Conservation (phyloP, 148 eudicot genomes). For the Fagopyrum homotropicum region DNA sequence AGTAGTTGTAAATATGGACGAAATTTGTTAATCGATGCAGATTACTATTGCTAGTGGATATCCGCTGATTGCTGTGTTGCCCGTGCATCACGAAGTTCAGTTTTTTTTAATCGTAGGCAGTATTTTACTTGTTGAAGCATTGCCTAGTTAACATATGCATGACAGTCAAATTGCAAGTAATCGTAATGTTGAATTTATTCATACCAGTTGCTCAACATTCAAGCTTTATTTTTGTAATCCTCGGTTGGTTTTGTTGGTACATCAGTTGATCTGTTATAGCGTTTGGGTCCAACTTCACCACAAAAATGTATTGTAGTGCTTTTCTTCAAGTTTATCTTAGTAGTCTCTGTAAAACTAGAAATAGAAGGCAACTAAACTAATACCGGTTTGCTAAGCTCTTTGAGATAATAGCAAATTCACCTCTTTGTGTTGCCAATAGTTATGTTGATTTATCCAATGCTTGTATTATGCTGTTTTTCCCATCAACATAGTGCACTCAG, state of each 20-base stretch:
- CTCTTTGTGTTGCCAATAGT: conserved; percentile 1
- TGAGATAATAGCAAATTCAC: not conserved
- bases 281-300: not conserved
- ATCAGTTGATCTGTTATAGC: not conserved
- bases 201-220: not conserved
- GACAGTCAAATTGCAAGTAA: not conserved
- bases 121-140: not conserved
- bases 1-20: too few species aligned
- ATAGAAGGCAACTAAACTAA: not conserved
- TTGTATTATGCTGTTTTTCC: not conserved
- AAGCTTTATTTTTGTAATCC: not conserved
- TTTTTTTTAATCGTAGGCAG: not conserved
- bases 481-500: conserved; percentile 1
- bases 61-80: not conserved
- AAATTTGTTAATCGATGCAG: not conserved
- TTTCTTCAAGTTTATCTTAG: not conserved
- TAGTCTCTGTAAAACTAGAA: not conserved
- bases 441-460: conserved; percentile 6
- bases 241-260: not conserved
- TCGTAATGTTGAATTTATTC: not conserved
- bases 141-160: not conserved
- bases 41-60: not conserved
- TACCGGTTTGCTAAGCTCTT: not conserved
- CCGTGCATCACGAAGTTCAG: not conserved
- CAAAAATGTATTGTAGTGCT: not conserved